A percentile compares a stretch with the other conserved stretches of the same genome.
phyloP scores from a whole-genome alignment of 768 basidiomycete species.

The Xanthoconium stramineum region DNA sequence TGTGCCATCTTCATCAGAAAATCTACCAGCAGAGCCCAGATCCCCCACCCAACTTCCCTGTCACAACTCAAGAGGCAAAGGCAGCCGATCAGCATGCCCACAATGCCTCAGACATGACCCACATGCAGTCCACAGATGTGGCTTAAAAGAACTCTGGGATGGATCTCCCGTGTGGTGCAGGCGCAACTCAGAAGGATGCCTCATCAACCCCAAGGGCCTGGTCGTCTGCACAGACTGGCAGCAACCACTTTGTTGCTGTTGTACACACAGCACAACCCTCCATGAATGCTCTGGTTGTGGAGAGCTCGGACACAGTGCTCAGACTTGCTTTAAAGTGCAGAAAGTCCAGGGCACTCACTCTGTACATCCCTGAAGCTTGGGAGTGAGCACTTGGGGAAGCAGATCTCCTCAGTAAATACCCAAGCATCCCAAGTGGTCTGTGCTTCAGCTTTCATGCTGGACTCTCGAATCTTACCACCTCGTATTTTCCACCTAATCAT shows the following conservation, averaged over 20 bases:
- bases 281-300: neutral
- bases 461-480: neutral
- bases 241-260: neutral
- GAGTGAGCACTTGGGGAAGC: neutral
- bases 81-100: neutral
- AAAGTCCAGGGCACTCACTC: neutral
- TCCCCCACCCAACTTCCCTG: no score
- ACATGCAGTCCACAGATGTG: neutral
- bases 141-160: neutral
- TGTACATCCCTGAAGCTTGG: neutral
- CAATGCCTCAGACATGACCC: neutral
- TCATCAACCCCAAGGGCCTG: neutral
- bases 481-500: neutral
- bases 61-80: neutral
- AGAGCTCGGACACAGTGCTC: neutral
- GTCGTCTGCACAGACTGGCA: neutral
- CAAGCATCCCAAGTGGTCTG: neutral
- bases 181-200: neutral
- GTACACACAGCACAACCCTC: neutral
- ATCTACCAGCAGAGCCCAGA: no score
- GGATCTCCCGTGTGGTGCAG: neutral
- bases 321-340: neutral
- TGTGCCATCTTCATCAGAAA: no score
- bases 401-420: neutral
- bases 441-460: neutral